phyloP scores from a whole-genome alignment of 2,329 filamentous ascomycete genomes.

The Septoria linicola region DNA sequence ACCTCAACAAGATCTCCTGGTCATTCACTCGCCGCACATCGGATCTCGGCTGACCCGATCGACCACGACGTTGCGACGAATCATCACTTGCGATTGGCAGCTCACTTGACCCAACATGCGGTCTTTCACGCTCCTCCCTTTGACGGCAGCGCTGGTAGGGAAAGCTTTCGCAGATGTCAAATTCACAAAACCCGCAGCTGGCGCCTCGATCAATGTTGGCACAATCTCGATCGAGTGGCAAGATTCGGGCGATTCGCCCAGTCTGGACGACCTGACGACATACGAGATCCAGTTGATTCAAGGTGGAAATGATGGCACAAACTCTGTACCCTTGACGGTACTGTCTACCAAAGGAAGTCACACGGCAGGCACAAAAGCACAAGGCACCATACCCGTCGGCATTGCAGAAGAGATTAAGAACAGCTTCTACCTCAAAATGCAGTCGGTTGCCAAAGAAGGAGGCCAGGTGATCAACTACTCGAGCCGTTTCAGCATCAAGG shows the following conservation, averaged over 20 bases:
- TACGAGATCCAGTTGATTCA: conserved; percentile 62
- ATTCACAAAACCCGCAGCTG: conserved; percentile 55
- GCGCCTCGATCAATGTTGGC: conserved; percentile 51
- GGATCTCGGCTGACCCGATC: not conserved
- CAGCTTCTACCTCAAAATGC: conserved; percentile 59
- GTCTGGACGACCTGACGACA: conserved; percentile 50
- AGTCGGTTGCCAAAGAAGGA: conserved; percentile 55
- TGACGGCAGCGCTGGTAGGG: conserved; percentile 41
- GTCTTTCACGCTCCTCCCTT: conserved; percentile 9
- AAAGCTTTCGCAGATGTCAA: conserved; percentile 53
- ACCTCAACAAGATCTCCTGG: not conserved
- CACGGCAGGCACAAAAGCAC: conserved; percentile 14
- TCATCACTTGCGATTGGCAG: not conserved
- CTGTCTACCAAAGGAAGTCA: conserved; percentile 11
- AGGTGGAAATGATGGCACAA: conserved; percentile 55
- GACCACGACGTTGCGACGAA: not conserved
- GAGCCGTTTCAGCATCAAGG: conserved; percentile 61
- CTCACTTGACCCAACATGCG: conserved; percentile 10
- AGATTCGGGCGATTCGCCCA: conserved; percentile 54
- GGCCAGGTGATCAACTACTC: conserved; percentile 61
- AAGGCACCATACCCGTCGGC: conserved; percentile 23
- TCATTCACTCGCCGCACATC: not conserved
- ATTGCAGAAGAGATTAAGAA: conserved; percentile 45
- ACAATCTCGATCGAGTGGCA: conserved; percentile 57
- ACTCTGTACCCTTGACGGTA: conserved; percentile 44